These are phyloP conservation scores for Saturnispora quitensis DNA, from an alignment of 805 yeast species.

Conservation along the genomic window DNA sequence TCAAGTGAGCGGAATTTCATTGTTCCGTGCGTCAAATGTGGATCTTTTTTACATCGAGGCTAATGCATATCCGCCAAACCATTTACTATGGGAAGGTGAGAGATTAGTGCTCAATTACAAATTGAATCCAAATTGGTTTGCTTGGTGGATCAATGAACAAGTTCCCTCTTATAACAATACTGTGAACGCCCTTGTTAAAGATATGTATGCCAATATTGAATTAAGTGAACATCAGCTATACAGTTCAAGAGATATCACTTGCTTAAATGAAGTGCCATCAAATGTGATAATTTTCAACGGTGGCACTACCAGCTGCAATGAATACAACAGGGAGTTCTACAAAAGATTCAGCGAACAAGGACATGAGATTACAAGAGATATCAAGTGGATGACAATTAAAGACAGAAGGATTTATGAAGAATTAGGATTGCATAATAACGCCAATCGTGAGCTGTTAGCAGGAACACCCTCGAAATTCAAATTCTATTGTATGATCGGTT, in stretches of 20 bases:
- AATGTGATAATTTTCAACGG: neutral
- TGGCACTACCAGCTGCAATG: neutral
- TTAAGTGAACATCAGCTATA: conserved; percentile 11
- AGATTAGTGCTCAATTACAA: neutral
- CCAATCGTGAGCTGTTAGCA: neutral
- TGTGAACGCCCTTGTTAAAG: conserved; percentile 37
- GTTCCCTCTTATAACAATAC: conserved; percentile 27
- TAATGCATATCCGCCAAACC: conserved; percentile 22
- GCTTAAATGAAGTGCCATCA: neutral
- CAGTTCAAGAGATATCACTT: neutral
- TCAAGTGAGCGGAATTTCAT: conserved; percentile 48
- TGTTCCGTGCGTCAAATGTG: conserved; percentile 44
- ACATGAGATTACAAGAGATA: conserved; percentile 21
- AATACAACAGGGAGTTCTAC: conserved; percentile 24
- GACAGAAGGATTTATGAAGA: conserved; percentile 22
- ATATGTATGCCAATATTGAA: conserved; percentile 39
- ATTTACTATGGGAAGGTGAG: neutral
- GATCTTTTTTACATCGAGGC: conserved; percentile 30
- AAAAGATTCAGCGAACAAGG: conserved; percentile 18
- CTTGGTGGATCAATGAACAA: conserved; percentile 28
- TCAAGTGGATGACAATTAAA: conserved; percentile 23
- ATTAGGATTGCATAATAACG: neutral
- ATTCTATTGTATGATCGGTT: conserved; percentile 15
- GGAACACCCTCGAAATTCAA: conserved; percentile 24
- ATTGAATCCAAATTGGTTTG: conserved; percentile 18